phyloP scores from a whole-genome alignment of 345 rosid species.

The Angophora floribunda region DNA sequence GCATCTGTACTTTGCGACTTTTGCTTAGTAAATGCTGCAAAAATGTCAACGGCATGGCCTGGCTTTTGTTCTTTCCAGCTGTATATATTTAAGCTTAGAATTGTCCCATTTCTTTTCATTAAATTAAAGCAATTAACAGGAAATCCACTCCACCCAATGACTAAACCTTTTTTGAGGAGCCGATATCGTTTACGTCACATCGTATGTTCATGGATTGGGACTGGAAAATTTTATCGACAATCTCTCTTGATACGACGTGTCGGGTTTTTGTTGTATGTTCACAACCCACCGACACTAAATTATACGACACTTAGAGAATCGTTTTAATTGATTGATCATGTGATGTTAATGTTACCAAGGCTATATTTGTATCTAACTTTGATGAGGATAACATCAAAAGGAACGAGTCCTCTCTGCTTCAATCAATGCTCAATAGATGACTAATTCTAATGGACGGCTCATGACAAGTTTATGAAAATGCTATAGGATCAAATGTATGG shows the following conservation, averaged over 20 bases:
- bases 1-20: not conserved
- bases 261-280: not conserved
- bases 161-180: not conserved
- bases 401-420: not conserved
- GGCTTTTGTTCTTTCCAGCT: not conserved
- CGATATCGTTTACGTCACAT: not conserved
- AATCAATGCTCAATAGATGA: not conserved
- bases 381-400: not conserved
- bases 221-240: not conserved
- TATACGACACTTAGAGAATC: not conserved
- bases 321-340: accelerated
- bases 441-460: not conserved
- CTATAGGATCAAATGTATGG: not conserved
- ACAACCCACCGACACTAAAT: accelerated
- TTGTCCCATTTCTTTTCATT: not conserved
- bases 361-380: not conserved
- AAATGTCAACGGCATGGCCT: not conserved
- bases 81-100: not conserved
- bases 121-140: not conserved
- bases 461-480: not conserved
- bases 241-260: not conserved
- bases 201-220: not conserved
- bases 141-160: not conserved
- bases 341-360: not conserved
- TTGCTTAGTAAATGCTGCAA: not conserved